Evolutionary conservation across 805 yeast genomes (phyloP), one percentile per base, ranked within the genome.

Genomic region (Ogataea methanolica): DNA sequence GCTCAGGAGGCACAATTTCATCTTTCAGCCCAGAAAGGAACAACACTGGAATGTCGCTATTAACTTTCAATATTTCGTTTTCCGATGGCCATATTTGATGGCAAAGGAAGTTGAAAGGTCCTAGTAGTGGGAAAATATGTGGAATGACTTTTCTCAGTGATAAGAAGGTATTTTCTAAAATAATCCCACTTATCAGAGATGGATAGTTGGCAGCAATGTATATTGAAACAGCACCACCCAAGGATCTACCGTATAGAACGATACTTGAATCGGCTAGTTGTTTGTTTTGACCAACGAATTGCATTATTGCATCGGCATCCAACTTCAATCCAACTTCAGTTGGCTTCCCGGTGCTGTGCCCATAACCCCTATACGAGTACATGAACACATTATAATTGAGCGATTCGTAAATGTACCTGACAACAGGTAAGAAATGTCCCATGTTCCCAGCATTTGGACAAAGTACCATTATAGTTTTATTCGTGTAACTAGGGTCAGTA

Each of bases 401-500:
- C 36, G 72, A 67, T 42, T 72, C 67, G 65, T 79, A 87, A 52
- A 91, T 81, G 9, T 84, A 64, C 42, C 82, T 73, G 3, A 87
- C 96, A 8, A 89, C 78, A 1, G 97, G 96, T 42, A 92, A 69
- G 29, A 86, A 83, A 61, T 88, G 89, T 16, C 98, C 98, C 53
- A 92, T 92, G 63, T 94, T 92, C 5, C 98, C 98, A 2, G 97
- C 97, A 66, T 92, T 92, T 5, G 98, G 98, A 42, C 90, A 82
- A 44, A 91, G 72, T 19, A 94, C 75, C 23, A 94, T 59, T 11
- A 92, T 76, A 0, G 97, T 88, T 54, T 84, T 86, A 52, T 78
- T 72, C 33, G 74, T 65, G 48, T 81, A 77, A 19, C 48, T 53
- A 4, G 70, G 57, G 4, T 59, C 49, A 12, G 56, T 54, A 5